phyloP scores from a whole-genome alignment of 2,329 filamentous ascomycete species.

The Cercospora berteroae region DNA sequence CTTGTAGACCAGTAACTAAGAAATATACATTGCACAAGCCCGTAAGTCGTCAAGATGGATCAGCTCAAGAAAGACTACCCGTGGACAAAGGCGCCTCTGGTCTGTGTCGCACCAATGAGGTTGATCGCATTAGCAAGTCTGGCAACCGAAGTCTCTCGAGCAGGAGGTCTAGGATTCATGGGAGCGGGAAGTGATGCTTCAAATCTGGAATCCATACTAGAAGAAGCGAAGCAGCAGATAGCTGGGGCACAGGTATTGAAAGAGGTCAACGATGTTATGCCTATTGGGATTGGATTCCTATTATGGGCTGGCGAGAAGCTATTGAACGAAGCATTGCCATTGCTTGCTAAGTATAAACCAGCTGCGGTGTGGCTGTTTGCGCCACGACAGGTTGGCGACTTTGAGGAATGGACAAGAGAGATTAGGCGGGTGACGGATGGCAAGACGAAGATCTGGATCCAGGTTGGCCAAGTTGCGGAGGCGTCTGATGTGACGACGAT shows the following conservation, averaged over 20 bases:
- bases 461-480: slow-evolving; percentile 60
- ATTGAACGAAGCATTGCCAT: slow-evolving; percentile 48
- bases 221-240: slow-evolving; percentile 30
- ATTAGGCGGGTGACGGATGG: slow-evolving; percentile 37
- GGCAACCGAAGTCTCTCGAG: slow-evolving; percentile 59
- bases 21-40: not conserved
- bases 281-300: slow-evolving; percentile 63
- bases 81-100: slow-evolving; percentile 58
- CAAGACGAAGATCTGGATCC: slow-evolving; percentile 55
- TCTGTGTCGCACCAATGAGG: slow-evolving; percentile 68
- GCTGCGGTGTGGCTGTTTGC: slow-evolving; percentile 68
- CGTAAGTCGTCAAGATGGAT: slow-evolving; percentile 20
- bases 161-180: slow-evolving; percentile 51
- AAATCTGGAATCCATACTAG: slow-evolving; percentile 36
- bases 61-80: slow-evolving; percentile 48
- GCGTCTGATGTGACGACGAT: slow-evolving; percentile 51
- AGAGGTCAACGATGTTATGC: slow-evolving; percentile 38
- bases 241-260: slow-evolving; percentile 24
- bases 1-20: not conserved
- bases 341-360: slow-evolving; percentile 52
- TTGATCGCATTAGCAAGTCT: slow-evolving; percentile 57
- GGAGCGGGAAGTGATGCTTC: slow-evolving; percentile 45
- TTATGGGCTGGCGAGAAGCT: slow-evolving; percentile 47
- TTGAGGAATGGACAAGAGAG: slow-evolving; percentile 36
- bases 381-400: slow-evolving; percentile 46